These are phyloP conservation scores for Castanospermum australe DNA, from an alignment of 306 rosid genomes.

Conservation along the genomic window DNA sequence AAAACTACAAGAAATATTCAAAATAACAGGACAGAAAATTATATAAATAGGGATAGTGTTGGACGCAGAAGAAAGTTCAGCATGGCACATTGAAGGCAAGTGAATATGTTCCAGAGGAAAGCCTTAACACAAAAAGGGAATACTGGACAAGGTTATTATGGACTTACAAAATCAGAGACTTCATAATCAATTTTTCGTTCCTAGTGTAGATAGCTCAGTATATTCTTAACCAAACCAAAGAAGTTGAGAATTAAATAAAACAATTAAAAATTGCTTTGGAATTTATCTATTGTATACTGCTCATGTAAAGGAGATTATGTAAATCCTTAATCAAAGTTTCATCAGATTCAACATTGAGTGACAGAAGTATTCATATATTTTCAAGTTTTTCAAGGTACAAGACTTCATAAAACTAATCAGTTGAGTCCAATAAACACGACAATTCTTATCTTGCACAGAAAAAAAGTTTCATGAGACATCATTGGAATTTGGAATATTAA, in stretches of 20 bases:
- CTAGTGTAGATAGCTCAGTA: background rate
- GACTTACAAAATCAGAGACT: background rate
- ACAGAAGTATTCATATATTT: background rate
- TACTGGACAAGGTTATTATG: background rate
- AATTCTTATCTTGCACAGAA: background rate
- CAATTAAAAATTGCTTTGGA: background rate
- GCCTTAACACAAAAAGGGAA: background rate
- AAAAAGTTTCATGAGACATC: too few species aligned
- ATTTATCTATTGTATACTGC: background rate
- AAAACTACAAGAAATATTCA: background rate
- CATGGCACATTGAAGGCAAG: background rate
- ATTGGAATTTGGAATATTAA: background rate
- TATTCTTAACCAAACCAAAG: background rate
- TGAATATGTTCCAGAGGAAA: background rate
- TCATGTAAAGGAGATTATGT: background rate
- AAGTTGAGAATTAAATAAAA: background rate
- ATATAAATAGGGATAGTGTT: background rate
- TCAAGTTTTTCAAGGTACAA: background rate
- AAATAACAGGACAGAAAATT: too few species aligned
- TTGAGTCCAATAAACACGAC: background rate
- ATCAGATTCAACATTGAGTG: background rate
- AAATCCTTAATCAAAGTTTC: background rate
- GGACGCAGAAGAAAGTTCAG: background rate
- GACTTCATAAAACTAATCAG: background rate
- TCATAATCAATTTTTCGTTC: background rate